Percentiles rank a stretch among this genome's conserved stretches.
Conservation (phyloP, 441 rosid genomes). For the Pelargonium fulgidum region DNA sequence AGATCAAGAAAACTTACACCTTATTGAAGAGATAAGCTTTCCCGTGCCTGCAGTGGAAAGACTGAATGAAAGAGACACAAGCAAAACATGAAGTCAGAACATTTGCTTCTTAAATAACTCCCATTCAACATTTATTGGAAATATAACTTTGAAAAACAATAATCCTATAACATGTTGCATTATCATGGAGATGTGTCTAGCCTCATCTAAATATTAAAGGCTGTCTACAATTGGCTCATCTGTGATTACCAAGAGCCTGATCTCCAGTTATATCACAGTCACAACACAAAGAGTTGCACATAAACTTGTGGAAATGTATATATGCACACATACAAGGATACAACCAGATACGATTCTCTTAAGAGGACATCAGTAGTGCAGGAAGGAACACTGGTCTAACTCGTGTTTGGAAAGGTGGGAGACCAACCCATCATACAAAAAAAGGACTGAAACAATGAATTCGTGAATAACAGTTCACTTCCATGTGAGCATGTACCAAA, state of each 20-base stretch:
- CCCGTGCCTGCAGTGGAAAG: conserved; percentile 82
- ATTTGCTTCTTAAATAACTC: conserved; percentile 18
- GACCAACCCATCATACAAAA: no score
- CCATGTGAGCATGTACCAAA: no score
- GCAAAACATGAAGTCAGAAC: conserved; percentile 35
- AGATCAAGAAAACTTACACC: conserved; percentile 75
- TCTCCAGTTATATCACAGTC: background rate
- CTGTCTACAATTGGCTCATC: background rate
- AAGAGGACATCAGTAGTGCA: no score
- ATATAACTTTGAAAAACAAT: conserved; percentile 1
- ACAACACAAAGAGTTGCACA: background rate
- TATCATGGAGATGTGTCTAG: conserved; percentile 4
- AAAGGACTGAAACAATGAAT: no score
- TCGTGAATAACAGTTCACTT: no score
- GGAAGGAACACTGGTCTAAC: no score
- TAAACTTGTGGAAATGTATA: no score
- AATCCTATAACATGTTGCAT: conserved; percentile 2
- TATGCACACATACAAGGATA: no score
- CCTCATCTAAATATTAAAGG: conserved; percentile 5
- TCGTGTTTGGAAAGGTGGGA: no score
- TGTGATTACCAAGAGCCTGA: no score
- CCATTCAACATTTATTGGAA: conserved; percentile 12
- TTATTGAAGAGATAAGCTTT: conserved; percentile 94
- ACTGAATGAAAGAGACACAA: conserved; percentile 44
- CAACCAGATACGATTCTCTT: no score